Conservation (phyloP, 2,329 filamentous ascomycete species). For the Colletotrichum destructivum region DNA sequence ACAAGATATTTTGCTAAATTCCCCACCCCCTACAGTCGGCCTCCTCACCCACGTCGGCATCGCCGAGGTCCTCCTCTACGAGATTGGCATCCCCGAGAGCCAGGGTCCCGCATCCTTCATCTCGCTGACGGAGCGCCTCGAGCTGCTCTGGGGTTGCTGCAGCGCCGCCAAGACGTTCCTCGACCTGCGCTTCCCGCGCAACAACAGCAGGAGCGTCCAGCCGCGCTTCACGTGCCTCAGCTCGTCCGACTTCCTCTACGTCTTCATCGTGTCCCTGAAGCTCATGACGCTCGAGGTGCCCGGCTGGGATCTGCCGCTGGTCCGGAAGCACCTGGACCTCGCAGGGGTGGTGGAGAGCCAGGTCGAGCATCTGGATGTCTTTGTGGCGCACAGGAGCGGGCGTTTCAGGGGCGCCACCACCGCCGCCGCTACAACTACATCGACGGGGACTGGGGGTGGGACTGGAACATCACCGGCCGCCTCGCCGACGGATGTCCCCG, state of each 20-base stretch:
- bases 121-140: constrained; percentile 56
- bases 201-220: constrained; percentile 45
- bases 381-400: constrained; percentile 46
- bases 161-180: constrained; percentile 59
- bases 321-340: constrained; percentile 55
- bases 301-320: constrained; percentile 61
- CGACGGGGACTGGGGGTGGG: too few species aligned
- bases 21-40: constrained; percentile 53
- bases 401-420: constrained; percentile 11
- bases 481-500: constrained; percentile 8
- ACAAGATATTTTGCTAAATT: neutral
- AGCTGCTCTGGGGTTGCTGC: constrained; percentile 63
- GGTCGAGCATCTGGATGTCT: constrained; percentile 49
- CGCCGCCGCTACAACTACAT: neutral
- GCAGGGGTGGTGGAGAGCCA: constrained; percentile 50
- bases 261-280: constrained; percentile 62
- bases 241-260: constrained; percentile 64
- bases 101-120: constrained; percentile 51
- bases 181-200: constrained; percentile 50
- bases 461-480: neutral
- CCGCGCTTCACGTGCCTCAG: constrained; percentile 61
- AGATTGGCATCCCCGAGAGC: constrained; percentile 60
- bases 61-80: constrained; percentile 64
- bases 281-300: constrained; percentile 62
- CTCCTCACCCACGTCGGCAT: constrained; percentile 60